Percentiles rank a stretch among this genome's conserved stretches.
These are phyloP conservation scores for Fusarium coicis DNA, from an alignment of 2,329 filamentous ascomycete genomes.

Conservation along the genomic window DNA sequence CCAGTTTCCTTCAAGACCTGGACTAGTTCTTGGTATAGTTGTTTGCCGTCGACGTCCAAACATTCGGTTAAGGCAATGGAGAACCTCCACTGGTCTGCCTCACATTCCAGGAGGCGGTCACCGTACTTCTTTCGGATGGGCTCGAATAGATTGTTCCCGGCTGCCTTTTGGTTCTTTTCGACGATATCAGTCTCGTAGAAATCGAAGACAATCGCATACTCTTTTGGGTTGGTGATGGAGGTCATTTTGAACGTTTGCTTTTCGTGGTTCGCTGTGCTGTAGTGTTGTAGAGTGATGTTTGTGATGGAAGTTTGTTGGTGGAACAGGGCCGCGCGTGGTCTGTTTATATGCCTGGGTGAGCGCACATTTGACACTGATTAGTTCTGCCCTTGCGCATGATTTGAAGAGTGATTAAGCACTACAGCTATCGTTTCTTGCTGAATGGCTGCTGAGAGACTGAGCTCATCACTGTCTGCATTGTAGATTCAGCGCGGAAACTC, in stretches of 20 bases:
- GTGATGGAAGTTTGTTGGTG: neutral
- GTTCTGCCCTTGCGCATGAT: rapidly evolving
- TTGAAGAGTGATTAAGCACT: rapidly evolving
- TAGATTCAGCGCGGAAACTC: neutral
- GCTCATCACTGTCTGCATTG: too few relatives aligned
- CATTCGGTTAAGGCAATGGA: neutral
- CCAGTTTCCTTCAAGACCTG: neutral
- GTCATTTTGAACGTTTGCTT: neutral
- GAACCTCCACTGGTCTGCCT: neutral
- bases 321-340: neutral
- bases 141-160: neutral
- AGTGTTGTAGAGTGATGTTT: neutral
- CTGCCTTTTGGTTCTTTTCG: neutral
- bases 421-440: too few relatives aligned
- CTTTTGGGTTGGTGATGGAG: neutral
- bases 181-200: neutral
- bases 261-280: neutral
- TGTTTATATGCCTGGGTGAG: neutral
- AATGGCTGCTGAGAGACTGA: rapidly evolving
- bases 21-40: rapidly evolving
- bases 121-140: neutral
- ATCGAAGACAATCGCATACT: neutral
- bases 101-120: neutral
- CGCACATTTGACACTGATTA: rapidly evolving
- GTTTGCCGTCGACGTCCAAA: rapidly evolving